Base-by-base conservation (phyloP, 176 grass and related monocot genomes). In the Bromus sterilis region DNA sequence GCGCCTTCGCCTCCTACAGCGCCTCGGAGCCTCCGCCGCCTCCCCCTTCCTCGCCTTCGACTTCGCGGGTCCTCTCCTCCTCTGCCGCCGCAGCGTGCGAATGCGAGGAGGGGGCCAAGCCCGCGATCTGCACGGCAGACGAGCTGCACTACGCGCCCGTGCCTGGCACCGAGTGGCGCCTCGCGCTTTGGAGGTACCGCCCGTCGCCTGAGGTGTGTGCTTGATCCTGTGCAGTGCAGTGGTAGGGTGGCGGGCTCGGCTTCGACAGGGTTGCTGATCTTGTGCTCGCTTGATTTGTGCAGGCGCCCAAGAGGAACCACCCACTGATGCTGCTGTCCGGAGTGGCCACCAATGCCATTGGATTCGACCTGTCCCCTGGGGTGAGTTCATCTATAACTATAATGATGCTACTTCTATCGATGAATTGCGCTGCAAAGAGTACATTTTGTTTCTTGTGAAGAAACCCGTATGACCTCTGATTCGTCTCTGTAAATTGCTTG, bases 301-400 rank as follows among this genome's bases (percentile, higher is more conserved):
- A 99, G 96, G 89, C 91, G 49, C 93, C 96, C 10, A 93, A 89
- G 89, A 91, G 96, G 77, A 95, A 99, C 78, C 96, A 99, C 80
- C 93, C 96, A 14, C 87, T 99, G 84, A 91, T 99, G 90, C 93
- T 99, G 66, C 87, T 99, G 30, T 99, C 91, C 25, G 96, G 96
- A 65, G 93, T 99, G 56, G 96, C 86, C 56, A 93, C 96, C 7
- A 99, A 99, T 29, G 96, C 96, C 4, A 68, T 95, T 7, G 93
- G 93, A 81, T 99, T 99, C 86, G 96, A 99, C 91, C 91, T 99
- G 62, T 95, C 96, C 21, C 96, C 93, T 57, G 90, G 88, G 93
- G 96, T 99, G 66, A 93, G 79, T 86, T 70, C 24, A 67, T 58
- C 42, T 18, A 21, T 49, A 5, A 53, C 16, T 51, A 51, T n/a